Percentiles rank a stretch among this genome's conserved stretches.
phyloP scores from a whole-genome alignment of 2,329 filamentous ascomycete species.

The Calonectria multiphialidica region DNA sequence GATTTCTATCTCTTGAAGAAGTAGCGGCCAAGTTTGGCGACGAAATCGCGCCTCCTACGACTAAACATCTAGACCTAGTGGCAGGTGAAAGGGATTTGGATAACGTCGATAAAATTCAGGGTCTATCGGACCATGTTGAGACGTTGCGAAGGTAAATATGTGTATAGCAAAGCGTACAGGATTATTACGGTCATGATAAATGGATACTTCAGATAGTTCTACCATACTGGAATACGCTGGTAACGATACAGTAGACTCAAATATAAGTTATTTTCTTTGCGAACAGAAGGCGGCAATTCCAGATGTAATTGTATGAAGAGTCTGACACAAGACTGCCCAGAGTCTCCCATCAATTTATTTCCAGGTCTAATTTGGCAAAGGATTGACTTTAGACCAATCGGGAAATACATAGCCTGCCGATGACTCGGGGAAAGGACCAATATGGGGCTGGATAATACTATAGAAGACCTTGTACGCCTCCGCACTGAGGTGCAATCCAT shows the following conservation, averaged over 20 bases:
- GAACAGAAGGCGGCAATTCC: no score
- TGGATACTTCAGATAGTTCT: background rate
- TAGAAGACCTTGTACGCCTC: background rate
- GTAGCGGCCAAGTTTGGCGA: conserved; percentile 50
- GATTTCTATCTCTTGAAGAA: conserved; percentile 48
- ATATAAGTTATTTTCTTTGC: background rate
- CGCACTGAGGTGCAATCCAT: background rate
- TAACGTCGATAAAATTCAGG: conserved; percentile 1
- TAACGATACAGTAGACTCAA: background rate
- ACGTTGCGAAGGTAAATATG: background rate
- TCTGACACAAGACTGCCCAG: background rate
- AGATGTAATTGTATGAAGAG: no score
- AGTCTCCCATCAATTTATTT: no score
- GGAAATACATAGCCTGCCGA: background rate
- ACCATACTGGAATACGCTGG: background rate
- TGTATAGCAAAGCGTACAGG: background rate
- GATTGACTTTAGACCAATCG: background rate
- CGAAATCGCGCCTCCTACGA: conserved; percentile 19
- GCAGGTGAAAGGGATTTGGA: background rate
- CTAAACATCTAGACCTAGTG: conserved; percentile 4
- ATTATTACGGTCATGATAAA: background rate
- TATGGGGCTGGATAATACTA: background rate
- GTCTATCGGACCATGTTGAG: conserved; percentile 20
- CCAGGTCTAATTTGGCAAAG: background rate
- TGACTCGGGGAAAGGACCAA: background rate